A percentile compares a stretch with the other conserved stretches of the same genome.
Evolutionary conservation across 805 yeast species (phyloP).

Genomic region (Saccharomycopsis capsularis): DNA sequence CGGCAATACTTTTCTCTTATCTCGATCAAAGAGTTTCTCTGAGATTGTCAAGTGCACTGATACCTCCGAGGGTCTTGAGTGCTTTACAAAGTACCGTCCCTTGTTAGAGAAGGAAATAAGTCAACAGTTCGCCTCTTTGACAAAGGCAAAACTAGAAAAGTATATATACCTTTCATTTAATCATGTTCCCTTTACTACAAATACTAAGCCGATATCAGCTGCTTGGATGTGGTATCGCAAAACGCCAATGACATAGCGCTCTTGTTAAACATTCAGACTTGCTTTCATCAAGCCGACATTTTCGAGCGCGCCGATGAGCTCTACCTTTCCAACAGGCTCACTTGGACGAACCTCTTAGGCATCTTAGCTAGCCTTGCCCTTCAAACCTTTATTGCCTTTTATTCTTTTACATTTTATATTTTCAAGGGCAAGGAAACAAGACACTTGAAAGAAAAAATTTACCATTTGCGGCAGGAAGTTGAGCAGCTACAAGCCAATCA

Average conservation of each 20-base stretch:
- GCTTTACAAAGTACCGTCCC: constrained; percentile 7
- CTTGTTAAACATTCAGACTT: constrained; percentile 13
- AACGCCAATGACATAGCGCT: constrained; percentile 11
- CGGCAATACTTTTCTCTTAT: neutral
- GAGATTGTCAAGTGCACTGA: constrained; percentile 13
- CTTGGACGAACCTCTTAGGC: neutral
- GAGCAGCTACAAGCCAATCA: neutral
- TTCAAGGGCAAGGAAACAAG: neutral
- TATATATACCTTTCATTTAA: neutral
- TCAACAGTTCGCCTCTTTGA: neutral
- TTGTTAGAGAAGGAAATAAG: constrained; percentile 1
- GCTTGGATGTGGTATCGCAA: constrained; percentile 1
- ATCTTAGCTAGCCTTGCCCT: neutral
- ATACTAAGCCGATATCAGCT: neutral
- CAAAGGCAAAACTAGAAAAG: neutral
- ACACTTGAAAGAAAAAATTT: neutral
- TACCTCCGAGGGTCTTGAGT: constrained; percentile 6
- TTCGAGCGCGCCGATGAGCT: neutral
- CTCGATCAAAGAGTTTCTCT: neutral
- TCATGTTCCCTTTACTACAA: neutral
- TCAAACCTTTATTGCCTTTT: neutral
- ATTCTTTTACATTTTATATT: neutral
- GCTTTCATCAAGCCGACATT: constrained; percentile 14
- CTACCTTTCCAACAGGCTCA: neutral
- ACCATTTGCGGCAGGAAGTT: too few relatives aligned